Percentiles rank a stretch among this genome's conserved stretches.
Evolutionary conservation across 345 rosid genomes (phyloP).

Genomic region (Murraya paniculata): DNA sequence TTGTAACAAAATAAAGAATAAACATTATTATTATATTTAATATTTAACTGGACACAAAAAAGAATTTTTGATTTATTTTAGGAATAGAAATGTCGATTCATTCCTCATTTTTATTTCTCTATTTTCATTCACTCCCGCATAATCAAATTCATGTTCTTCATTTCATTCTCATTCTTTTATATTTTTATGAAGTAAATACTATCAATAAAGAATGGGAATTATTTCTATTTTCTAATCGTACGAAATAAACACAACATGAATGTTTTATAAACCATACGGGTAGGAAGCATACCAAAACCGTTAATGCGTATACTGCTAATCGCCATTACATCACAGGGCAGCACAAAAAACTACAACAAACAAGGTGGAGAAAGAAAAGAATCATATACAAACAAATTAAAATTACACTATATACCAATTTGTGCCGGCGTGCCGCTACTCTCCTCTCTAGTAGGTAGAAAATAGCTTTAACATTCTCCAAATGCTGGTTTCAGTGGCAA

Average conservation of each 20-base stretch:
- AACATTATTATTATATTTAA: no score
- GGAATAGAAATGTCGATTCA: no score
- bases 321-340: background rate
- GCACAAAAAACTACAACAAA: slow-evolving; percentile 6
- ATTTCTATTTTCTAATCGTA: no score
- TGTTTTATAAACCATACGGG: background rate
- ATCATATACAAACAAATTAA: slow-evolving; percentile 20
- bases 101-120: no score
- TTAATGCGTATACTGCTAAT: background rate
- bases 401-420: slow-evolving; percentile 20
- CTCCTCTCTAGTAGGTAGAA: background rate
- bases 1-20: no score
- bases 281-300: background rate
- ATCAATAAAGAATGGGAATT: no score
- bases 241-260: background rate
- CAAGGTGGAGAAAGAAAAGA: background rate
- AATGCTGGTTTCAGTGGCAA: background rate
- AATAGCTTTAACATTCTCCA: background rate
- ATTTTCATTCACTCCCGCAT: no score
- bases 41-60: no score
- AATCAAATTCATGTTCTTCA: no score
- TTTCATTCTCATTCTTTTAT: no score
- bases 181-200: no score
- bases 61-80: no score
- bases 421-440: background rate